phyloP scores from a whole-genome alignment of 257 asterid genomes.

The Coffea eugenioides region DNA sequence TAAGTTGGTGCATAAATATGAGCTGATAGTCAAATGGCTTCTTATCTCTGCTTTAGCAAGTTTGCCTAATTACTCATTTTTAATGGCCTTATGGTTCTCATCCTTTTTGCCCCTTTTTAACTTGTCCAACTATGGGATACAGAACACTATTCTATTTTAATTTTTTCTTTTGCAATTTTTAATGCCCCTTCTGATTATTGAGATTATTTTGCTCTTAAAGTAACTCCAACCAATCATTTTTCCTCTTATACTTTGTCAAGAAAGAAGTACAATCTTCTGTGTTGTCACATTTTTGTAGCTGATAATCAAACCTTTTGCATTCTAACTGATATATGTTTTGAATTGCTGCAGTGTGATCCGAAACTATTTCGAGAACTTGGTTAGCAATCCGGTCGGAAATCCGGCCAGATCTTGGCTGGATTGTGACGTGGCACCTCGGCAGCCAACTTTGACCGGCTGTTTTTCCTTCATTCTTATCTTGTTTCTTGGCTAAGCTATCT shows the following conservation, averaged over 20 bases:
- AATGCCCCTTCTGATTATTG: background rate
- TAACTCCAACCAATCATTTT: background rate
- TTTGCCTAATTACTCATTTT: background rate
- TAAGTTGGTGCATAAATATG: background rate
- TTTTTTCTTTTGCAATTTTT: background rate
- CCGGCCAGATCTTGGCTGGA: no score
- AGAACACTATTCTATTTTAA: background rate
- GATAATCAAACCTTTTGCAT: background rate
- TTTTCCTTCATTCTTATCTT: no score
- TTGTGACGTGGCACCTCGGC: no score
- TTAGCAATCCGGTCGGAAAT: slow-evolving; percentile 20
- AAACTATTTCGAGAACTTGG: slow-evolving; percentile 90
- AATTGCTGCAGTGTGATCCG: slow-evolving; percentile 71
- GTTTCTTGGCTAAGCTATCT: no score
- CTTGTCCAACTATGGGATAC: background rate
- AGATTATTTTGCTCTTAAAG: background rate
- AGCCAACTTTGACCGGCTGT: no score
- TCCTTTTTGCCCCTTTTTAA: background rate
- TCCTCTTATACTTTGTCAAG: background rate
- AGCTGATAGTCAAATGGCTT: background rate
- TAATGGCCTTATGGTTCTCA: background rate
- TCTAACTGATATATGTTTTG: background rate
- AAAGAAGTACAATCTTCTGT: background rate
- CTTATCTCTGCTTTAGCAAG: background rate
- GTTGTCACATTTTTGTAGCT: background rate